These are phyloP conservation scores for Physcomitrium patens DNA, from an alignment of 225 moss, liverwort and hornwort genomes.

Conservation along the genomic window DNA sequence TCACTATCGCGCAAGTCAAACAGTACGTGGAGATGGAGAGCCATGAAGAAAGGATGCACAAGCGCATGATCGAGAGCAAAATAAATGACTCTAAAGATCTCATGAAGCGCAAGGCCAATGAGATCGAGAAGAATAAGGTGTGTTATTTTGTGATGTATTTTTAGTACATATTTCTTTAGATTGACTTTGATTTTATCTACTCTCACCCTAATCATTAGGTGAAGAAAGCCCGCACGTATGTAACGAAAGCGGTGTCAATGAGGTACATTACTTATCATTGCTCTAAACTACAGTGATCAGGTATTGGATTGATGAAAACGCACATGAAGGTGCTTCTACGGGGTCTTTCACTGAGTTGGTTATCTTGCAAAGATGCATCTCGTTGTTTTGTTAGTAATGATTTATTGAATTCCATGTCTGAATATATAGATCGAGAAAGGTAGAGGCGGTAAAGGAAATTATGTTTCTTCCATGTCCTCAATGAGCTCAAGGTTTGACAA, in stretches of 20 bases:
- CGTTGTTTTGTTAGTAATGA: slow-evolving; percentile 10
- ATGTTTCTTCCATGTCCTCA: slow-evolving; percentile 52
- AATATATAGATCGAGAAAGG: slow-evolving; percentile 72
- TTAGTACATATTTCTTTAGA: not conserved
- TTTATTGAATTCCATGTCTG: not conserved
- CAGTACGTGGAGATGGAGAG: slow-evolving; percentile 95
- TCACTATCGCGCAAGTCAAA: slow-evolving; percentile 78
- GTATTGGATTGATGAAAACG: not conserved
- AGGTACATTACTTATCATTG: not conserved
- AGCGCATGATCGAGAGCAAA: slow-evolving; percentile 83
- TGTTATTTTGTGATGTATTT: not conserved
- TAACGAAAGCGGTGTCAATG: not conserved
- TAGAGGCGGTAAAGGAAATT: slow-evolving; percentile 65
- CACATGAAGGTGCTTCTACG: not conserved
- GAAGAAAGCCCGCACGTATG: not conserved
- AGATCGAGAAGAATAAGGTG: slow-evolving; percentile 90
- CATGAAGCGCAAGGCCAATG: slow-evolving; percentile 86
- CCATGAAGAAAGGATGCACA: slow-evolving; percentile 87
- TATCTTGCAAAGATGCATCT: slow-evolving; percentile 1
- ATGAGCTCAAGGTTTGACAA: slow-evolving; percentile 75
- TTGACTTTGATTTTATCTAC: not conserved
- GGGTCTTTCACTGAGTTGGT: slow-evolving; percentile 10
- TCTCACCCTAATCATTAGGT: not conserved
- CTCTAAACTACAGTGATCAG: not conserved
- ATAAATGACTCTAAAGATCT: slow-evolving; percentile 81